Base-by-base conservation (phyloP, 1,284 basidiomycete genomes). In the Nidula niveotomentosa region DNA sequence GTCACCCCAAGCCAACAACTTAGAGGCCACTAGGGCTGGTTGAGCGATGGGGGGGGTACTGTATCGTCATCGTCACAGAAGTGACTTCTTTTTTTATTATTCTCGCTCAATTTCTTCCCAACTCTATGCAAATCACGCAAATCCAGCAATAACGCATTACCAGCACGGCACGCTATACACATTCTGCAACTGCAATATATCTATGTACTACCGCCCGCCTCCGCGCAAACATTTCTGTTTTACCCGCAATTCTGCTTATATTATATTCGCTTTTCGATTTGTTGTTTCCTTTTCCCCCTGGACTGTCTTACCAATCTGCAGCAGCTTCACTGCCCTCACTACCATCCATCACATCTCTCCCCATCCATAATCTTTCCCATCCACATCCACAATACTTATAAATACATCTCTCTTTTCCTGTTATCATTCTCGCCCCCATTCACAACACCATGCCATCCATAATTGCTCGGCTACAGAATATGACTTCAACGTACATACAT, bases 11-110 rank as follows among this genome's bases (percentile, higher is more conserved):
- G 69, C 75, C 67, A 76, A 71, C 71, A 80, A 78, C 70, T 65
- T 84, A 84, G 84, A 84, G 74, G 79, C 78, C 72, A 60, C 67
- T 57, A 67, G 70, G 66, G 71, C 73, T 63, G 63, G 67, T 57
- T 71, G 65, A 70, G 56, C 54, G 56, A 56, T 60, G 53, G 57
- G 36, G 57, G 36, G 57, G 56, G 23, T 23, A 23, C 3, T 3
- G 23, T 23, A 23, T 23, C 23, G 23, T 23, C 53, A 56, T 56
- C 53, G n/a, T 59, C 56, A 56, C 51, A 52, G 58, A 56, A 57
- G 61, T 56, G 36, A 54, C 55, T 58, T 58, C 51, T 23, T 54
- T 48, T 48, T 23, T 23, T 23, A 23, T 23, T 23, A 23, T 43
- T 34, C 45, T 53, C 49, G 50, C 46, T 49, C 54, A 54, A 46